Evolutionary conservation across 345 rosid genomes (phyloP).

Genomic region (Euphorbia pulcherrima): DNA sequence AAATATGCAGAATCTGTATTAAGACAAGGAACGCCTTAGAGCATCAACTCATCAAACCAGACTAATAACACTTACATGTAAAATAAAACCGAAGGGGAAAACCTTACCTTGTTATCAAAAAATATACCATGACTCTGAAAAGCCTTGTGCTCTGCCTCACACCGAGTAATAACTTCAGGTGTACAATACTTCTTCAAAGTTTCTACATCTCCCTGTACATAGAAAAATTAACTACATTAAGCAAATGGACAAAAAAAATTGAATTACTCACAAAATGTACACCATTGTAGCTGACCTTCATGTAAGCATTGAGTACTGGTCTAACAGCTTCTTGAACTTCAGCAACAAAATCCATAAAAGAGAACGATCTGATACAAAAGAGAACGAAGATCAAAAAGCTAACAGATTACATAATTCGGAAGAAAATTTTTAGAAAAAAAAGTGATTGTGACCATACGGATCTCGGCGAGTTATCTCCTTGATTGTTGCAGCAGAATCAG

Average conservation of each 20-base stretch:
- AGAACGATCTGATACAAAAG: constrained; percentile 72
- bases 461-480: constrained; percentile 85
- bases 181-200: constrained; percentile 75
- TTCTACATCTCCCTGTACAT: constrained; percentile 61
- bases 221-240: constrained; percentile 11
- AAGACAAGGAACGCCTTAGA: background rate
- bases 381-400: constrained; percentile 16
- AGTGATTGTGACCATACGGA: constrained; percentile 56
- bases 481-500: constrained; percentile 76
- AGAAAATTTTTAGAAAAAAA: background rate
- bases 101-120: constrained; percentile 74
- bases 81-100: too few relatives aligned
- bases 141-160: constrained; percentile 70
- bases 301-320: constrained; percentile 78
- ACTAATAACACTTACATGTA: too few relatives aligned
- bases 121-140: constrained; percentile 60
- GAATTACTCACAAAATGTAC: too few relatives aligned
- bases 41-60: constrained; percentile 1
- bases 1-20: constrained; percentile 77
- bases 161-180: constrained; percentile 69
- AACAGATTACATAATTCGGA: constrained; percentile 3
- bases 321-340: constrained; percentile 87
- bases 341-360: constrained; percentile 74
- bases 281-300: constrained; percentile 52
- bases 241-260: background rate